A percentile compares a stretch with the other conserved stretches of the same genome.
Conservation (phyloP, 495 filamentous ascomycete genomes). For the Wilcoxina mikolae region DNA sequence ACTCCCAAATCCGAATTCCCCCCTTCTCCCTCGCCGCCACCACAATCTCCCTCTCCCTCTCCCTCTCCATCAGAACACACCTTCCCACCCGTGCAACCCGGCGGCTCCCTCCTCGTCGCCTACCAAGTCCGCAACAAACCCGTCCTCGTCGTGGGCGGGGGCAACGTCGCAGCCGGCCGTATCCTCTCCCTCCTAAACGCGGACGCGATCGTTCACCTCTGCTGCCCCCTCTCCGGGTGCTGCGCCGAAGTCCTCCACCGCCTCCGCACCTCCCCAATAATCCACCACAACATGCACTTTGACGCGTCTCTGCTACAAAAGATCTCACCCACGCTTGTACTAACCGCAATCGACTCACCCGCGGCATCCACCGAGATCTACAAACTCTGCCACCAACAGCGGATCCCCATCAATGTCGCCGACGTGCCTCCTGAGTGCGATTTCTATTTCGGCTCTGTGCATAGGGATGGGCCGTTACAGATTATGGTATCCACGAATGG, state of each 20-base stretch:
- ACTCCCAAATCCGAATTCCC: background rate
- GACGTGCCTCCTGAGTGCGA: constrained; percentile 95
- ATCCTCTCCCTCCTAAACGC: constrained; percentile 88
- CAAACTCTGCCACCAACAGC: constrained; percentile 72
- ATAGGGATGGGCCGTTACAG: constrained; percentile 88
- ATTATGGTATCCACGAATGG: constrained; percentile 98
- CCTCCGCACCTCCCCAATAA: constrained; percentile 39
- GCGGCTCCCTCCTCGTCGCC: constrained; percentile 82
- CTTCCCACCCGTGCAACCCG: constrained; percentile 60
- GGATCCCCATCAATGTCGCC: constrained; percentile 85
- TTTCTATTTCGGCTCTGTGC: constrained; percentile 92
- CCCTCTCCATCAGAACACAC: background rate
- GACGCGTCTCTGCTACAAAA: constrained; percentile 62
- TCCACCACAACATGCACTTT: constrained; percentile 68
- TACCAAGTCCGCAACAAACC: constrained; percentile 80
- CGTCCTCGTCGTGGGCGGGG: constrained; percentile 80
- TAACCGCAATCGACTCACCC: constrained; percentile 86
- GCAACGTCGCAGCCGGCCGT: constrained; percentile 88
- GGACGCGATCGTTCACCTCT: constrained; percentile 74
- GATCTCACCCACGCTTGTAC: constrained; percentile 56
- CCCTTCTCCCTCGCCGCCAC: background rate
- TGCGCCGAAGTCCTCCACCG: constrained; percentile 79
- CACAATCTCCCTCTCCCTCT: background rate
- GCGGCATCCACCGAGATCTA: constrained; percentile 73
- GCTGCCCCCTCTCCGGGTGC: constrained; percentile 63